Percentiles rank a stretch among this genome's conserved stretches.
Evolutionary conservation across 371 early-diverging fungal genomes (phyloP).

Genomic region (Mucor lusitanicus): DNA sequence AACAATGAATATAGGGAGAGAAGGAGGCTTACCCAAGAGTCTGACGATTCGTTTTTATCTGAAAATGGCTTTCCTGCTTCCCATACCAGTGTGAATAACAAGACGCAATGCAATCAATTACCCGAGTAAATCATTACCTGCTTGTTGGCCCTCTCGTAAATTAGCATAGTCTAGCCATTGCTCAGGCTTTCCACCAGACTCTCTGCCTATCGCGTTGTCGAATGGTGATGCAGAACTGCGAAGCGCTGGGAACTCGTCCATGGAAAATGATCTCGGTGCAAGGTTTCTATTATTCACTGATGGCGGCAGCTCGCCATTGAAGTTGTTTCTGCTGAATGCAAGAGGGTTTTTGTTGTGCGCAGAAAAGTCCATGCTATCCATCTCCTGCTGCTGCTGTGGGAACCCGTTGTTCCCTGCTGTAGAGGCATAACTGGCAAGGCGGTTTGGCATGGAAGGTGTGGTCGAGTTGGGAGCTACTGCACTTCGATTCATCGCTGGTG

Average conservation of each 20-base stretch:
- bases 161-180: slow-evolving; percentile 42
- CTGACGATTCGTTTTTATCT: slow-evolving; percentile 24
- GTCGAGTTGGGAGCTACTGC: slow-evolving; percentile 18
- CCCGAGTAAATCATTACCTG: not conserved
- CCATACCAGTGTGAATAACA: not conserved
- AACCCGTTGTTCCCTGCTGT: slow-evolving; percentile 37
- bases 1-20: not conserved
- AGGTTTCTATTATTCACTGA: slow-evolving; percentile 30
- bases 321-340: slow-evolving; percentile 17
- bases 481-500: slow-evolving; percentile 31
- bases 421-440: slow-evolving; percentile 49
- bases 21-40: slow-evolving; percentile 22
- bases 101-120: not conserved
- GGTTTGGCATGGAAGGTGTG: slow-evolving; percentile 22
- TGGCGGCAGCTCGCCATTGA: slow-evolving; percentile 20
- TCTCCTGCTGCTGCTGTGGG: slow-evolving; percentile 25
- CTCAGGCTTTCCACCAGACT: slow-evolving; percentile 34
- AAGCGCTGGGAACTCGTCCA: slow-evolving; percentile 55
- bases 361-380: slow-evolving; percentile 13
- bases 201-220: slow-evolving; percentile 33
- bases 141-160: slow-evolving; percentile 31
- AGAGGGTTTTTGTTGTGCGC: slow-evolving; percentile 16
- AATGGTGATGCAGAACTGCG: slow-evolving; percentile 38
- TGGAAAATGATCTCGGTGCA: slow-evolving; percentile 49
- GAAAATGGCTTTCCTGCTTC: slow-evolving; percentile 18